A percentile compares a stretch with the other conserved stretches of the same genome.
Evolutionary conservation across 768 basidiomycete genomes (phyloP).

Genomic region (Candolleomyces efflorescens): DNA sequence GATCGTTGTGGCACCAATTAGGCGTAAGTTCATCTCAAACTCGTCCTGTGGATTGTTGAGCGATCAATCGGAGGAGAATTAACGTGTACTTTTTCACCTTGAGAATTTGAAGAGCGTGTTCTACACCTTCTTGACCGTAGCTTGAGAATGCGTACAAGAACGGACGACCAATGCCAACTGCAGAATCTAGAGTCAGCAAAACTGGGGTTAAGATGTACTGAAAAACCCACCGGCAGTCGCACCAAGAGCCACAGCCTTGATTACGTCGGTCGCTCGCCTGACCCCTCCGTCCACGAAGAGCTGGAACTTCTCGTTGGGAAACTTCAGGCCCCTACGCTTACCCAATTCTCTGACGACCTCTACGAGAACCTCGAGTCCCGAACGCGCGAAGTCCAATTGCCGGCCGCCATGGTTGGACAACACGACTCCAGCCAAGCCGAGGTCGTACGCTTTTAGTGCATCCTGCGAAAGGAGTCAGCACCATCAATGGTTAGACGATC

Average conservation of each 20-base stretch:
- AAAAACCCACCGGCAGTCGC: constrained; percentile 66
- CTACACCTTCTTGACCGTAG: constrained; percentile 86
- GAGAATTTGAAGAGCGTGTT: constrained; percentile 76
- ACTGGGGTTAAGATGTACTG: not conserved
- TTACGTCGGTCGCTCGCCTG: constrained; percentile 81
- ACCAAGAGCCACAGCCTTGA: constrained; percentile 85
- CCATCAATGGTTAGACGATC: not conserved
- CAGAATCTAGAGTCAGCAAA: not conserved
- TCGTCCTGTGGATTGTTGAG: constrained; percentile 61
- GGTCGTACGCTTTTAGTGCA: constrained; percentile 79
- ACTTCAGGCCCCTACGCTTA: constrained; percentile 58
- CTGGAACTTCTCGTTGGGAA: constrained; percentile 79
- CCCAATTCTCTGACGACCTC: constrained; percentile 77
- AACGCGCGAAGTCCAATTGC: constrained; percentile 76
- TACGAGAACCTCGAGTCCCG: constrained; percentile 86
- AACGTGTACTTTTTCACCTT: constrained; percentile 39
- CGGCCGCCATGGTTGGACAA: constrained; percentile 87
- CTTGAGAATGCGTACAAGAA: constrained; percentile 87
- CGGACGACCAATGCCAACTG: constrained; percentile 80
- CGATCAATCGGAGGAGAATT: not conserved
- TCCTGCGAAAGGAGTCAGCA: constrained; percentile 39
- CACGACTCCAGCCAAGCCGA: constrained; percentile 69
- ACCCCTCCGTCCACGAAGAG: constrained; percentile 95
- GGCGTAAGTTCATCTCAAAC: constrained; percentile 96
- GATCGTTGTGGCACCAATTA: constrained; percentile 80